Evolutionary conservation across 176 grass and related monocot species (phyloP).

Genomic region (Rhynchospora pubera): DNA sequence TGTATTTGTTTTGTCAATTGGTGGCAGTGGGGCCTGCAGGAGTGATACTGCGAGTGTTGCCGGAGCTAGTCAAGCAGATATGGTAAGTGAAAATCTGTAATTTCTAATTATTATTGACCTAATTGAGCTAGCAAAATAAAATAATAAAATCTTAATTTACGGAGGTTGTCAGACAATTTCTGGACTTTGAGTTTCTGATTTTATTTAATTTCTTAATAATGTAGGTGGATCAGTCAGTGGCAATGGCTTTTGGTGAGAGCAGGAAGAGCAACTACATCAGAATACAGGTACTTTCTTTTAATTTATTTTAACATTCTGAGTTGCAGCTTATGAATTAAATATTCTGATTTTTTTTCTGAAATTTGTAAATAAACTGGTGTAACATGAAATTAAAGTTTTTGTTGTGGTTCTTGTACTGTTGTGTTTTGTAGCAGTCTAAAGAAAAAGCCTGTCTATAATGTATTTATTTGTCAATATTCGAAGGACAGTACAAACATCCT

Average conservation of each 20-base stretch:
- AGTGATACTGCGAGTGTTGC: not conserved
- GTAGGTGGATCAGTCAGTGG: constrained; percentile 45
- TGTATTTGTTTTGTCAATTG: constrained; percentile 64
- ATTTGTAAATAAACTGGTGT: not conserved
- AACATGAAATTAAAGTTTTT: not conserved
- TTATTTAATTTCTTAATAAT: not conserved
- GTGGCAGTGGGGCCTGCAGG: not conserved
- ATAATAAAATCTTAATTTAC: not conserved
- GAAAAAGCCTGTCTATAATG: too few relatives aligned
- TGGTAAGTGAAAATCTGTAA: constrained; percentile 27
- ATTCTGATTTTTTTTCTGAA: not conserved
- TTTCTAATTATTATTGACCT: constrained; percentile 22
- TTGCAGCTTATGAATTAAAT: not conserved
- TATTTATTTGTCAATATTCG: too few relatives aligned
- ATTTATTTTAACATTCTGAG: not conserved
- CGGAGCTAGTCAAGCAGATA: constrained; percentile 28
- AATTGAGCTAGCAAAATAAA: constrained; percentile 27
- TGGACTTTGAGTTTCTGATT: not conserved
- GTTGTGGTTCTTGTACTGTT: too few relatives aligned
- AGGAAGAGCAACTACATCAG: constrained; percentile 42
- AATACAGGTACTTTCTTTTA: constrained; percentile 34
- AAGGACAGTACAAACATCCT: not conserved
- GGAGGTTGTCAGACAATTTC: not conserved
- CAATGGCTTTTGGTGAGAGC: constrained; percentile 51
- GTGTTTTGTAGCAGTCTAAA: too few relatives aligned